Evolutionary conservation across 768 basidiomycete genomes (phyloP), one percentile per base, ranked within the genome.

Genomic region (Hypholoma fasciculare): DNA sequence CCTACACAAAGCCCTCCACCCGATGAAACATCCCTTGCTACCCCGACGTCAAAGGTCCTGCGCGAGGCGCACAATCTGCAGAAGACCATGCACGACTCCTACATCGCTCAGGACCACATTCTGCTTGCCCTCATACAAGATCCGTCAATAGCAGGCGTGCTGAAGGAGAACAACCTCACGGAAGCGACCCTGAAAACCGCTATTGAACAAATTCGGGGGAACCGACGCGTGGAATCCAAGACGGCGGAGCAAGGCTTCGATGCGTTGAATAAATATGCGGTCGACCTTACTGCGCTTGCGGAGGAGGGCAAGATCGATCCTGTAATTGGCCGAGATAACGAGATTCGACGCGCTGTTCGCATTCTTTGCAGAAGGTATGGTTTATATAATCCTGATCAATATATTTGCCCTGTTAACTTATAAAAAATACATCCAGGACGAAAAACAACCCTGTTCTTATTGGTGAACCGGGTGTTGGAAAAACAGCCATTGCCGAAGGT

Each of bases 401-500:
- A 23, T 23, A 49, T 39, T 37, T 2, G 2, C 40, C 23, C 46
- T 40, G 47, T 26, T 54, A 52, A 51, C 43, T 52, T 30, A n/a
- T n/a, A n/a, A n/a, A n/a, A 57, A 47, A 38, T 9, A 14, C 40
- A 57, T 36, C 2, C 54, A 90, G 96, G 68, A 97, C 94, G 2
- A 98, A 98, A 73, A 96, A 95, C 68, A 97, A 96, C 66, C 94
- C 96, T n/a, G 93, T 97, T 40, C 85, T 98, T 23, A 94, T 98
- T 64, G 96, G 95, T 60, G 94, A 93, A 73, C 92, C 91, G 48
- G 91, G 96, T 71, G 94, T 96, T 20, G 96, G 96, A 4, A 99
- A 99, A 76, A 97, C 96, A 0, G 86, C 94, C 20, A 92, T 98
- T 53, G 94, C 88, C 6, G 96, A 99, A 78, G 95, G 94, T 40